Percentiles rank a stretch among this genome's conserved stretches.
Evolutionary conservation across 1,284 basidiomycete genomes (phyloP).

Genomic region (Mycocalia duriaeana): DNA sequence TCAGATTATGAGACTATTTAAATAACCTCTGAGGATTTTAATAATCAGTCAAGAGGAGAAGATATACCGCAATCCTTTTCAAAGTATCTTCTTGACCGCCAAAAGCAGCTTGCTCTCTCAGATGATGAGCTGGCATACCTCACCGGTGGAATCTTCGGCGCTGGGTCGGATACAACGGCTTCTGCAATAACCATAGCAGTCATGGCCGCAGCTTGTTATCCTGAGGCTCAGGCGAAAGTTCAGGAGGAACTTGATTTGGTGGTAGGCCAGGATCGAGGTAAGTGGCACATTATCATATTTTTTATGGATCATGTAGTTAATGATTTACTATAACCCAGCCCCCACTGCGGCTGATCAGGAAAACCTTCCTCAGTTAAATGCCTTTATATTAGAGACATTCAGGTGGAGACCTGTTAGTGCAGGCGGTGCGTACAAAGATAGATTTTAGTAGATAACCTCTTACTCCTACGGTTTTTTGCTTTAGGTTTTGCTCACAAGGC

Average conservation of each 20-base stretch:
- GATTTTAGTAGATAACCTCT: not conserved
- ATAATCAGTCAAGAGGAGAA: conserved; percentile 28
- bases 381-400: conserved; percentile 57
- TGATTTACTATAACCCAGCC: conserved; percentile 25
- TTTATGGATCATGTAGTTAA: not conserved
- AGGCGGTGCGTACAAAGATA: conserved; percentile 29
- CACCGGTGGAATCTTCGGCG: conserved; percentile 60
- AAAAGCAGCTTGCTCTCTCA: conserved; percentile 42
- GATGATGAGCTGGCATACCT: conserved; percentile 56
- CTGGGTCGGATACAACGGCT: conserved; percentile 59
- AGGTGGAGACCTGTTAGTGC: conserved; percentile 62
- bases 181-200: conserved; percentile 51
- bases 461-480: not conserved
- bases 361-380: conserved; percentile 48
- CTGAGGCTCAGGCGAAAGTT: conserved; percentile 48
- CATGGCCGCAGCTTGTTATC: conserved; percentile 61
- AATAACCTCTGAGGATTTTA: no score
- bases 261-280: conserved; percentile 49
- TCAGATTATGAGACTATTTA: no score
- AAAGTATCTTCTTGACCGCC: conserved; percentile 52
- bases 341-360: conserved; percentile 49
- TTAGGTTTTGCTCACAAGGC: conserved; percentile 52
- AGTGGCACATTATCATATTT: conserved; percentile 11
- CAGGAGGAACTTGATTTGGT: conserved; percentile 59
- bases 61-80: conserved; percentile 44